Conservation (phyloP, 2,329 filamentous ascomycete genomes). For the Apiospora marii region DNA sequence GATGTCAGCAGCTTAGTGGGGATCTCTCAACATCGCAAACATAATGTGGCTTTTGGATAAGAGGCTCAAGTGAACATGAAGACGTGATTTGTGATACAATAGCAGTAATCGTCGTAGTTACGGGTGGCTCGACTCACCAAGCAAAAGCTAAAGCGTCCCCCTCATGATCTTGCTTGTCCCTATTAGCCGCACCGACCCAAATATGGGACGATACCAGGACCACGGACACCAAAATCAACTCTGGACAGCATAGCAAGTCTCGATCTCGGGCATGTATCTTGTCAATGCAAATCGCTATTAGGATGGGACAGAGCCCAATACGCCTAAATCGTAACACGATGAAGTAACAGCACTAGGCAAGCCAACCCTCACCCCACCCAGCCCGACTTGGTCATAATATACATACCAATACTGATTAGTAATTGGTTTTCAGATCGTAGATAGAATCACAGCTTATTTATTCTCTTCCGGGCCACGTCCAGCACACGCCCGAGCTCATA, state of each 20-base stretch:
- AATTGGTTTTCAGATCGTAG: background rate
- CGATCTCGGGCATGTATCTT: background rate
- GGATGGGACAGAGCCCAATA: background rate
- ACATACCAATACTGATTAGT: background rate
- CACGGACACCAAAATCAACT: background rate
- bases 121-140: background rate
- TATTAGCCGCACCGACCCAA: background rate
- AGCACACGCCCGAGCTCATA: constrained; percentile 22
- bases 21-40: no score
- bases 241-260: background rate
- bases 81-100: no score
- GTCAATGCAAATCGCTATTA: background rate
- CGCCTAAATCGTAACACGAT: background rate
- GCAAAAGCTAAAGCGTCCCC: background rate
- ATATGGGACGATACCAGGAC: background rate
- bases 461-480: constrained; percentile 2
- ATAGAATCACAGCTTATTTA: constrained; percentile 2
- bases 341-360: background rate
- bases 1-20: background rate
- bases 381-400: background rate
- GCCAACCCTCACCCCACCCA: background rate
- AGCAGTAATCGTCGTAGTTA: background rate
- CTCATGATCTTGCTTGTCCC: background rate
- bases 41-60: no score
- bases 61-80: no score